Conservation (phyloP, 2,329 filamentous ascomycete genomes). For the Trichoderma koningii region DNA sequence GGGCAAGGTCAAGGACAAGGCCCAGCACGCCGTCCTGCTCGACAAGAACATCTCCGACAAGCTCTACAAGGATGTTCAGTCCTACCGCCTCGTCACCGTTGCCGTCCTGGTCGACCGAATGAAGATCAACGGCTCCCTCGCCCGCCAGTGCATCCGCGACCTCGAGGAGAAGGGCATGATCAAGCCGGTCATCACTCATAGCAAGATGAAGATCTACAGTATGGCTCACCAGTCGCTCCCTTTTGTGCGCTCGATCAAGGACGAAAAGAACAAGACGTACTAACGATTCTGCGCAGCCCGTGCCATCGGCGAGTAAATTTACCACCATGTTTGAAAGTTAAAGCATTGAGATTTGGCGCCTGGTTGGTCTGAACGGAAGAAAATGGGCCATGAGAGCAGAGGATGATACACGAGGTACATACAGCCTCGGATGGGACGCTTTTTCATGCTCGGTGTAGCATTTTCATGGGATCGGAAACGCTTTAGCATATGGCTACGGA, state of each 20-base stretch:
- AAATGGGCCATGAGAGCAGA: constrained; percentile 41
- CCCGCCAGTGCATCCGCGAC: constrained; percentile 83
- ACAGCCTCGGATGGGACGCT: constrained; percentile 45
- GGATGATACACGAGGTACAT: constrained; percentile 39
- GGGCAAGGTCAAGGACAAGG: constrained; percentile 98
- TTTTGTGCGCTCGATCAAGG: constrained; percentile 4
- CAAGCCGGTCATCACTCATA: constrained; percentile 96
- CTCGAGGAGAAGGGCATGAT: constrained; percentile 98
- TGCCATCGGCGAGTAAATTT: constrained; percentile 56
- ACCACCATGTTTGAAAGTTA: constrained; percentile 37
- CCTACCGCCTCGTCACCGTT: constrained; percentile 98
- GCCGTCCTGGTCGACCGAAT: constrained; percentile 98
- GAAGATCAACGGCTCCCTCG: constrained; percentile 99
- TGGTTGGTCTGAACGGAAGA: constrained; percentile 42
- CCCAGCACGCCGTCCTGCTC: constrained; percentile 97
- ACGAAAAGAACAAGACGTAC: constrained; percentile 28
- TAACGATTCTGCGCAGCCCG: constrained; percentile 52
- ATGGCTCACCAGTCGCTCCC: constrained; percentile 40
- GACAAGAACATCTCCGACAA: constrained; percentile 97
- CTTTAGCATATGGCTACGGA: constrained; percentile 45
- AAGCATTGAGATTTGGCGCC: constrained; percentile 45
- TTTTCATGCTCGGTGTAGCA: constrained; percentile 46
- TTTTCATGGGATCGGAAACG: constrained; percentile 41
- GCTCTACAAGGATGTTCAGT: constrained; percentile 99
- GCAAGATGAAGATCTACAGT: constrained; percentile 98